A percentile compares a stretch with the other conserved stretches of the same genome.
phyloP scores from a whole-genome alignment of 2,329 filamentous ascomycete genomes.

The Sporothrix sp. region DNA sequence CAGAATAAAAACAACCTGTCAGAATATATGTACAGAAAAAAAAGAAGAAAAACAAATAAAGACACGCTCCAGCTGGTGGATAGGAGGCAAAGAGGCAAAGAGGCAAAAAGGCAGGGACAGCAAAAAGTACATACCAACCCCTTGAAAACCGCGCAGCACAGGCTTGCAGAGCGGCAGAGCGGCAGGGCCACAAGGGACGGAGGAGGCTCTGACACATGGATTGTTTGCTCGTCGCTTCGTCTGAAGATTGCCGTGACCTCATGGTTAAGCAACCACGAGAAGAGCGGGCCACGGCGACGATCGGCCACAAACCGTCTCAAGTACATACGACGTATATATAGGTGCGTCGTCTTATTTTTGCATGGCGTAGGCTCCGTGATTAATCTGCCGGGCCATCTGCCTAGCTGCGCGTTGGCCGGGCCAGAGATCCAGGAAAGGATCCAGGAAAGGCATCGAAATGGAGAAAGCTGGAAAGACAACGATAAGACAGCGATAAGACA shows the following conservation, averaged over 20 bases:
- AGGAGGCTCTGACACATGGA: slow-evolving; percentile 4
- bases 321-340: not conserved
- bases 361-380: slow-evolving; percentile 7
- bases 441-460: not conserved
- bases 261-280: not conserved
- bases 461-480: not conserved
- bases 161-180: not conserved
- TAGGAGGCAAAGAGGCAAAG: not conserved
- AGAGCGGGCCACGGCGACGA: not conserved
- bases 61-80: no score
- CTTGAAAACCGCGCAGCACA: not conserved
- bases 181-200: not conserved
- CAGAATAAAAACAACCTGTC: no score
- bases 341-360: slow-evolving; percentile 4
- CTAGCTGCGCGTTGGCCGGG: not conserved
- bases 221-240: not conserved
- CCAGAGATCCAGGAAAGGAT: not conserved
- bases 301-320: slow-evolving; percentile 6
- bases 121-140: not conserved
- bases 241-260: not conserved
- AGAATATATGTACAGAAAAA: no score
- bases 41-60: no score
- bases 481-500: not conserved
- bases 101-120: not conserved
- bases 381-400: not conserved